phyloP scores from a whole-genome alignment of 140 eudicot genomes.

The Artemisia princeps region DNA sequence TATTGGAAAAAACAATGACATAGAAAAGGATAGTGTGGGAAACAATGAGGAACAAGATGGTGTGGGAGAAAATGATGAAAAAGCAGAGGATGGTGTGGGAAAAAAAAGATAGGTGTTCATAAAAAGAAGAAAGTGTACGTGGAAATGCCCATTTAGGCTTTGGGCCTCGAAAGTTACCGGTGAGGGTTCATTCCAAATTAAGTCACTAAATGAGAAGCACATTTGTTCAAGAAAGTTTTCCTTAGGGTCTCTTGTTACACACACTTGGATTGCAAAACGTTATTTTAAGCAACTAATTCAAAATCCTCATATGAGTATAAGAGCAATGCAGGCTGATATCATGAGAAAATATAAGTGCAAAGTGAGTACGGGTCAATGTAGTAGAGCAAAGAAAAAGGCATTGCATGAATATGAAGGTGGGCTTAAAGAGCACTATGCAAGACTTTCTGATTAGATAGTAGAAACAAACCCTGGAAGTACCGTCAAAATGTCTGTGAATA shows the following conservation, averaged over 20 bases:
- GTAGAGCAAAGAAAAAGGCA: not conserved
- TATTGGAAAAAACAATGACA: no score
- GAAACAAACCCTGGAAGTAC: not conserved
- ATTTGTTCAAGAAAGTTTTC: not conserved
- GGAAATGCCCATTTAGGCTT: slow-evolving; percentile 13
- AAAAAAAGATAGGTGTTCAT: not conserved
- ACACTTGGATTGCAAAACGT: not conserved
- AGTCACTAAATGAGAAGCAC: not conserved
- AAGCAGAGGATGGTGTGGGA: no score
- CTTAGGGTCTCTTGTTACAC: not conserved
- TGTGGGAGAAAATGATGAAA: not conserved
- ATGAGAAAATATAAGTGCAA: not conserved
- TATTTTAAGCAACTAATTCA: not conserved
- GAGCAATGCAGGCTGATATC: not conserved
- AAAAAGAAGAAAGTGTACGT: not conserved
- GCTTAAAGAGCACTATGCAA: slow-evolving; percentile 6
- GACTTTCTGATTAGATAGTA: not conserved
- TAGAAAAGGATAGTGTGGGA: no score
- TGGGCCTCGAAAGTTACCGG: not conserved
- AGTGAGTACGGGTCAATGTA: not conserved
- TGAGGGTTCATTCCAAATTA: slow-evolving; percentile 9
- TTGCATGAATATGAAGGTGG: not conserved
- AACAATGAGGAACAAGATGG: no score
- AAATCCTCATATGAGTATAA: not conserved
- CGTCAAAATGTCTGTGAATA: not conserved